Evolutionary conservation across 73 alveolate genomes (phyloP), one percentile per base, ranked within the genome.

Genomic region (Breviolum minutum): DNA sequence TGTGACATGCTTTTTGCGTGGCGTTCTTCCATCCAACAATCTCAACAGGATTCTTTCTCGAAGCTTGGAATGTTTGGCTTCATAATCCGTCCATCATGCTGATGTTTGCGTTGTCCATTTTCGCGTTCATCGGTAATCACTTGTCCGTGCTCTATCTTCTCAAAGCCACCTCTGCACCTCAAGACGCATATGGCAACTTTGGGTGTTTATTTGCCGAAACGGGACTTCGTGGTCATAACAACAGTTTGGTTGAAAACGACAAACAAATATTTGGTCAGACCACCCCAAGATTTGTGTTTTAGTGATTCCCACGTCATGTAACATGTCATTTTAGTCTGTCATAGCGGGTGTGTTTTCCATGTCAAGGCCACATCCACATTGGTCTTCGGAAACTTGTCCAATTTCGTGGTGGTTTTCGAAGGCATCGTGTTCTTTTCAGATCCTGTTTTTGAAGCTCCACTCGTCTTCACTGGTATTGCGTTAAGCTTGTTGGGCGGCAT

Each of bases 401-500:
- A 92, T 81, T 92, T 92, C 66, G 79, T 92, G 68, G 98, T 92
- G 89, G 98, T 92, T 54, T 92, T 92, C 66, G 98, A 92, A 90
- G 98, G 98, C 98, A 92, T 92, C 98, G 98, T 92, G 27, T 92
- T 92, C 90, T 92, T 92, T 40, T 92, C 98, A 27, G 98, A 92
- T n/a, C 98, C 98, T 3, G 98, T 92, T 27, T 81, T 74, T 19
- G 68, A 68, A 64, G 98, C 98, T 61, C 98, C 98, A 17, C 61
- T 92, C 68, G 98, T 92, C 64, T 70, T 92, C 89, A 81, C 98
- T 20, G 98, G 98, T 54, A 92, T 92, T n/a, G 87, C 87, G 27
- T n/a, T 92, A 63, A 92, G 98, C 86, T 64, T 92, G 60, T 73
- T 92, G 66, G 98, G 98, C 20, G 98, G 98, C 74, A n/a, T 92